These are phyloP conservation scores for Choanephora cucurbitarum DNA, from an alignment of 371 early-diverging fungal genomes.

Conservation along the genomic window DNA sequence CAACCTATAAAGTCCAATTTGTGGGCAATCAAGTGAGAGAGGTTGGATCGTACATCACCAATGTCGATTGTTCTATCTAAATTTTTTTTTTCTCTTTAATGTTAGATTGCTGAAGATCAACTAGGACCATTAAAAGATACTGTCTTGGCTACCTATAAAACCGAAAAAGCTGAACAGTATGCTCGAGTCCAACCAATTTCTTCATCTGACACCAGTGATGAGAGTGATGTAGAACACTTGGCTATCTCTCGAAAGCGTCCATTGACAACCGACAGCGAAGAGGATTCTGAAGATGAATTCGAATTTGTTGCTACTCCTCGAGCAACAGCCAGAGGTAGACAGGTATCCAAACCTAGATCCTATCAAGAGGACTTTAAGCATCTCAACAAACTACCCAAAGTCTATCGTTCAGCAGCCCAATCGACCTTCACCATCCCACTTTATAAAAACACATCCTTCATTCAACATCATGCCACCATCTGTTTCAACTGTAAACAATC, in stretches of 20 bases:
- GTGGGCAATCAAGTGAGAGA: conserved; percentile 9
- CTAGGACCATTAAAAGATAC: not conserved
- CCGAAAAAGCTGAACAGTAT: too few species aligned
- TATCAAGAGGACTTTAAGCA: conserved; percentile 12
- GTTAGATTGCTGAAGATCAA: not conserved
- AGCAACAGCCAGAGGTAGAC: not conserved
- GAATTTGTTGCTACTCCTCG: not conserved
- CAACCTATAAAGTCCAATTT: conserved; percentile 11
- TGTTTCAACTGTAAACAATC: conserved; percentile 14
- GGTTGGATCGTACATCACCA: too few species aligned
- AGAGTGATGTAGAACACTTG: not conserved
- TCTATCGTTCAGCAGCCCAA: not conserved
- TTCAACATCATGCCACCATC: conserved; percentile 5
- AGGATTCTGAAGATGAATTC: not conserved
- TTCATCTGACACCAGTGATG: not conserved
- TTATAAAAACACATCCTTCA: conserved; percentile 1
- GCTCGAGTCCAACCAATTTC: not conserved
- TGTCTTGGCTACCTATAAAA: not conserved
- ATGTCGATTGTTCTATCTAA: too few species aligned
- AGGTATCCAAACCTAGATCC: not conserved
- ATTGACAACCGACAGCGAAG: too few species aligned
- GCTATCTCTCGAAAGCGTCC: too few species aligned
- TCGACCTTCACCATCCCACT: not conserved
- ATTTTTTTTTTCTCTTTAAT: too few species aligned
- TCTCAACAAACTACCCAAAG: not conserved